phyloP scores from a whole-genome alignment of 148 eudicot species.

The Diospyros lotus region DNA sequence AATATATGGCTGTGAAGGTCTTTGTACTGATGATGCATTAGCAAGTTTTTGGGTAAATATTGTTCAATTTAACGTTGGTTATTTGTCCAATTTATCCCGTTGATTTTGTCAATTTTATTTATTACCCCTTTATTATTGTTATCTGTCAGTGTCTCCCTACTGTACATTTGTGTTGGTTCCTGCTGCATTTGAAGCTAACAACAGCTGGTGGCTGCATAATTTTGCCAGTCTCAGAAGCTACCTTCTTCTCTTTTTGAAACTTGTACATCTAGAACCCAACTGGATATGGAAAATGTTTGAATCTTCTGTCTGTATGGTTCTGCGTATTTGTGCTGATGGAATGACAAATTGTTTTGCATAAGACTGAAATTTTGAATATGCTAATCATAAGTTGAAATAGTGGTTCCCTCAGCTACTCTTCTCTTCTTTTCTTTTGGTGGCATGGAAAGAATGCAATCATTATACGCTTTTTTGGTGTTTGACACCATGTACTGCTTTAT shows the following conservation, averaged over 20 bases:
- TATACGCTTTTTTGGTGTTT: too few species aligned
- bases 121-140: background rate
- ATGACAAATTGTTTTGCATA: background rate
- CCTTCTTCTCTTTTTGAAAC: background rate
- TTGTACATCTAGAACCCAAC: background rate
- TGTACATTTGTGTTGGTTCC: background rate
- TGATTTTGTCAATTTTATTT: background rate
- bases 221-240: background rate
- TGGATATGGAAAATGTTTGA: background rate
- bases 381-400: background rate
- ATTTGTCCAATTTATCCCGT: too few species aligned
- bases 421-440: too few species aligned
- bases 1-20: too few species aligned
- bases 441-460: too few species aligned
- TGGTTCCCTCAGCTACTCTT: background rate
- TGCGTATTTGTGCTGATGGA: background rate
- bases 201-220: background rate
- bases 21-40: too few species aligned
- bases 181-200: background rate
- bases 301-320: background rate
- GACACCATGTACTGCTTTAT: too few species aligned
- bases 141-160: background rate
- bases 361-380: too few species aligned
- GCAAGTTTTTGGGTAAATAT: too few species aligned
- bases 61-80: too few species aligned